Conservation (phyloP, 208 protist genomes). For the Leptomonas seymouri region DNA sequence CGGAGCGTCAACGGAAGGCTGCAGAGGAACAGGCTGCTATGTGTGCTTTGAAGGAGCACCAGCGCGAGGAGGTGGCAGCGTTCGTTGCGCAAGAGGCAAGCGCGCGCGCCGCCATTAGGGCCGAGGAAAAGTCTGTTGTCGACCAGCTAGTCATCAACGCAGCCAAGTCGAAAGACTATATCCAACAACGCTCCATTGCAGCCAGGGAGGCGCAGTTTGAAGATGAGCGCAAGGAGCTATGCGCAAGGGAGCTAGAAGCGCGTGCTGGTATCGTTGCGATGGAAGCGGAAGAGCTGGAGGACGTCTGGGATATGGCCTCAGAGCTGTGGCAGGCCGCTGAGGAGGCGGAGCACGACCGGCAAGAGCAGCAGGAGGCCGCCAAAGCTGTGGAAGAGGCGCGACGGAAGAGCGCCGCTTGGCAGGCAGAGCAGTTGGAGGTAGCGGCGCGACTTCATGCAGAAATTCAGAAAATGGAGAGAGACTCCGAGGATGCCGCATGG, state of each 20-base stretch:
- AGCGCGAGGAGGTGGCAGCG: slow-evolving; percentile 4
- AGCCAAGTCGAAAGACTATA: neutral
- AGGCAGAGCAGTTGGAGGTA: slow-evolving; percentile 12
- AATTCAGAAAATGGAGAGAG: slow-evolving; percentile 4
- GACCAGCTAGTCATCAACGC: slow-evolving; percentile 7
- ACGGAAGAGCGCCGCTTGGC: slow-evolving; percentile 3
- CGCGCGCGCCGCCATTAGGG: neutral
- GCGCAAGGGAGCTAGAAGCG: slow-evolving; percentile 17
- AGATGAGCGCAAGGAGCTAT: slow-evolving; percentile 5
- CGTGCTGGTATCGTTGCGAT: slow-evolving; percentile 4
- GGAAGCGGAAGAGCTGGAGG: slow-evolving; percentile 15
- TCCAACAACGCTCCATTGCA: neutral
- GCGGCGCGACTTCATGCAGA: slow-evolving; percentile 17
- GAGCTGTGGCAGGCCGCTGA: slow-evolving; percentile 17
- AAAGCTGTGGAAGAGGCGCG: slow-evolving; percentile 8
- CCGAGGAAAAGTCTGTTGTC: slow-evolving; percentile 2
- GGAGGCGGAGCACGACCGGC: slow-evolving; percentile 12
- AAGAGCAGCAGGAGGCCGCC: slow-evolving; percentile 8
- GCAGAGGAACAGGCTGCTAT: slow-evolving; percentile 12
- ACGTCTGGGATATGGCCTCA: slow-evolving; percentile 18
- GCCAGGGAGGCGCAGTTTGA: slow-evolving; percentile 14
- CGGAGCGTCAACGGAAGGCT: slow-evolving; percentile 11
- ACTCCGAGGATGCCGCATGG: neutral
- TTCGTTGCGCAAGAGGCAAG: slow-evolving; percentile 20
- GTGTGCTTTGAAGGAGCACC: neutral